Evolutionary conservation across 257 asterid genomes (phyloP), one percentile per base, ranked within the genome.

Genomic region (Buddleja alternifolia): DNA sequence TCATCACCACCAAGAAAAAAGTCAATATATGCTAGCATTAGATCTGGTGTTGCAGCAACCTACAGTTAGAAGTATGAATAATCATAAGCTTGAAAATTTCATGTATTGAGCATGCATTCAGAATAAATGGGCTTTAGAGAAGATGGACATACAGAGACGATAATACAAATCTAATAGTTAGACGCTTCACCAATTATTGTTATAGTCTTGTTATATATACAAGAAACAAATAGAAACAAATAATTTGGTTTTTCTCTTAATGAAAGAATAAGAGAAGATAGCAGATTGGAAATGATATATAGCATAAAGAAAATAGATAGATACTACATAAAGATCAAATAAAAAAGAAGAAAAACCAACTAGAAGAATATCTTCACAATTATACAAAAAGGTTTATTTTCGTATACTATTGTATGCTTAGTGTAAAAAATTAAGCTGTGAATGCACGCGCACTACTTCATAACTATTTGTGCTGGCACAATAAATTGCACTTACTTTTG

Each of bases 1-100:
- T 92, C 99, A 78, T 94, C 99, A 51, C 99, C 99, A 44, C 99
- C 99, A 69, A 94, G 98, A 59, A 89, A 94, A 78, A 94, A 89
- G 80, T 94, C 99, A 24, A 92, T 71, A 73, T 89, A 94, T 37
- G 88, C 99, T 37, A 91, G 92, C 97, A 92, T 89, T 75, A 94
- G 83, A 81, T 94, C 99, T 63, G 99, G 83, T 40, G 99, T 87
- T 20, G 99, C 96, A 73, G 96, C 97, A 50, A 94, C 97, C 99
- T 94, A 78, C 70, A 84, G 68, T 64, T 39, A 48, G 51, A 72
- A 63, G 54, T 17, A 71, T 36, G 59, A 39, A 75, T 44, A 59
- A 34, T 51, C 40, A 63, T 55, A 34, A 54, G 67, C 64, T 61
- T 56, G 41, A 67, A 41, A 65, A 45, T 16, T 15, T 41, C 37